Percentiles rank a stretch among this genome's conserved stretches.
Conservation (phyloP, 2,329 filamentous ascomycete genomes). For the Dothistroma pini region DNA sequence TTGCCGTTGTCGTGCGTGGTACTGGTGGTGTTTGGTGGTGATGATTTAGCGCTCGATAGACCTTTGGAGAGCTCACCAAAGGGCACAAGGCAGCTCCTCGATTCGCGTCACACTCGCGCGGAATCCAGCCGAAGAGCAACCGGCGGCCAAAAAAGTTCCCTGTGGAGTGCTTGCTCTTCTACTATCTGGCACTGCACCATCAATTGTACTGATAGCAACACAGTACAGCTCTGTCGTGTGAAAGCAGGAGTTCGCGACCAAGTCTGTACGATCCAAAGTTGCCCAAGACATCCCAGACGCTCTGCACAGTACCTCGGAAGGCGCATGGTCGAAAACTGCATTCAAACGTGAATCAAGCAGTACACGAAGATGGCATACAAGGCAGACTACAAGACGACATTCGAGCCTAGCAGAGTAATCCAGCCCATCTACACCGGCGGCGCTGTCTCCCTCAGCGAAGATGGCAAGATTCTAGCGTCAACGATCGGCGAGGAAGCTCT, state of each 20-base stretch:
- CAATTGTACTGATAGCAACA: neutral
- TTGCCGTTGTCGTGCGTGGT: slow-evolving; percentile 13
- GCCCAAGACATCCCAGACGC: neutral
- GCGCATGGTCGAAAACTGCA: neutral
- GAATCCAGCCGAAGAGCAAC: neutral
- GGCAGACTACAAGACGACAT: slow-evolving; percentile 73
- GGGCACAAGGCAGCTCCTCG: slow-evolving; percentile 4
- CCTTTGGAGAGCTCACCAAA: slow-evolving; percentile 5
- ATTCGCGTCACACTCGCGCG: neutral
- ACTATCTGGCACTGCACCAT: neutral
- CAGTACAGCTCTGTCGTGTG: neutral
- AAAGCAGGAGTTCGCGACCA: neutral
- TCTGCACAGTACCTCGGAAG: neutral
- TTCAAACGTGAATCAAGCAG: neutral
- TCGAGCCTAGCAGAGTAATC: slow-evolving; percentile 76
- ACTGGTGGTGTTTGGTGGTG: slow-evolving; percentile 7
- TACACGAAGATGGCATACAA: slow-evolving; percentile 50
- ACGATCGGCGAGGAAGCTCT: slow-evolving; percentile 90
- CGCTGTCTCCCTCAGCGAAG: slow-evolving; percentile 75
- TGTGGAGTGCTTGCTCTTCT: neutral
- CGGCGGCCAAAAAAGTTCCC: slow-evolving; percentile 11
- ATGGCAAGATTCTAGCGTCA: slow-evolving; percentile 78
- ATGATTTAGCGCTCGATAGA: slow-evolving; percentile 5
- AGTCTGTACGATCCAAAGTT: neutral
- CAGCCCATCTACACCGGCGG: slow-evolving; percentile 94